Evolutionary conservation across 371 early-diverging fungal genomes (phyloP).

Genomic region (Saksenaea vasiformis): DNA sequence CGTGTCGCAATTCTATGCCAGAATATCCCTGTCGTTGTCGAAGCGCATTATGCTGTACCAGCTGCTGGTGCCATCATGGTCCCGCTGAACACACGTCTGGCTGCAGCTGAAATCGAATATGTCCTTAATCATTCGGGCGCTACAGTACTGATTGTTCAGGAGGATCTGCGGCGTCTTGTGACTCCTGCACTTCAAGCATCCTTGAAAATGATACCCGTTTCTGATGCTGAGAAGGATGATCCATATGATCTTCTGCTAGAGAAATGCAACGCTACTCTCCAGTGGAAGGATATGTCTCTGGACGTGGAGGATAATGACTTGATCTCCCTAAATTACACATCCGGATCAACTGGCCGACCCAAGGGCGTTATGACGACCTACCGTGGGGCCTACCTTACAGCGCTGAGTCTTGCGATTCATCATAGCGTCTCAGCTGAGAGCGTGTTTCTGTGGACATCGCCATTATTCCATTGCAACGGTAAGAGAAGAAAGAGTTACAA

Average conservation of each 20-base stretch:
- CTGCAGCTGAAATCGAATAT: slow-evolving; percentile 62
- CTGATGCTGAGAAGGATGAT: slow-evolving; percentile 22
- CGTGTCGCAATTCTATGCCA: slow-evolving; percentile 64
- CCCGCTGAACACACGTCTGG: slow-evolving; percentile 67
- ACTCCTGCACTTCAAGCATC: slow-evolving; percentile 7
- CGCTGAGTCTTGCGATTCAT: slow-evolving; percentile 55
- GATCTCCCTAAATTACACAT: slow-evolving; percentile 64
- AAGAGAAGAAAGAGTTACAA: slow-evolving; percentile 2
- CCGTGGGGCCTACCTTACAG: slow-evolving; percentile 57
- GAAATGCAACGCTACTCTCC: slow-evolving; percentile 6
- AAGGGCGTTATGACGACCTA: slow-evolving; percentile 54
- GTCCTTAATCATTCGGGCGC: slow-evolving; percentile 60
- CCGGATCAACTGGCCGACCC: slow-evolving; percentile 68
- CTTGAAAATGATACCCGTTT: slow-evolving; percentile 22
- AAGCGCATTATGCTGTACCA: slow-evolving; percentile 68
- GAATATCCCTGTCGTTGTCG: slow-evolving; percentile 62
- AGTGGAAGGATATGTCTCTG: slow-evolving; percentile 55
- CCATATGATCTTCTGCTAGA: slow-evolving; percentile 51
- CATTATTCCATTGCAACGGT: slow-evolving; percentile 72
- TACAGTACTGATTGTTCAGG: slow-evolving; percentile 56
- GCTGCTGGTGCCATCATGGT: slow-evolving; percentile 61
- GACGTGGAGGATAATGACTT: slow-evolving; percentile 52
- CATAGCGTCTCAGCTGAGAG: slow-evolving; percentile 45
- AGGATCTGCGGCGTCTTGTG: slow-evolving; percentile 34
- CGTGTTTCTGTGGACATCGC: slow-evolving; percentile 63